A percentile compares a stretch with the other conserved stretches of the same genome.
These are phyloP conservation scores for Glonium stellatum DNA, from an alignment of 495 filamentous ascomycete species.

Conservation along the genomic window DNA sequence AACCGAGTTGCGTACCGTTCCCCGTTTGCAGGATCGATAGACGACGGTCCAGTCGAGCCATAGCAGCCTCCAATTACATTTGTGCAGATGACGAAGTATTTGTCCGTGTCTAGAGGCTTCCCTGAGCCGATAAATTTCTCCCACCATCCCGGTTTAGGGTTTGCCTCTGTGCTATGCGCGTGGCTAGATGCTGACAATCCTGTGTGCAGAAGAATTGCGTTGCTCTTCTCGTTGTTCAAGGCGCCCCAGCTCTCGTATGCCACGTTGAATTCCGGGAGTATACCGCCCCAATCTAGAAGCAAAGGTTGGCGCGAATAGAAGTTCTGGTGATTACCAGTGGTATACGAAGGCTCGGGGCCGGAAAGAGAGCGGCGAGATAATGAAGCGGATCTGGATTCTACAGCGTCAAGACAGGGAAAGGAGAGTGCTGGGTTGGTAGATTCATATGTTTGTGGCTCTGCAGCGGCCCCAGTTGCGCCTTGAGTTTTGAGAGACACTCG, in stretches of 20 bases:
- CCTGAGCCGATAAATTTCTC: conserved; percentile 97
- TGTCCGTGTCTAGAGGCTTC: conserved; percentile 76
- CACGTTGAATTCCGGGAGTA: conserved; percentile 75
- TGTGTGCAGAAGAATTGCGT: conserved; percentile 88
- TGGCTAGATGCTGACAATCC: conserved; percentile 94
- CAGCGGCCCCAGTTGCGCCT: conserved; percentile 1
- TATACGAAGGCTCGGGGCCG: conserved; percentile 92
- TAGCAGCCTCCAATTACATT: conserved; percentile 97
- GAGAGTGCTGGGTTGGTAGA: conserved; percentile 84
- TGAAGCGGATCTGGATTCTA: conserved; percentile 75
- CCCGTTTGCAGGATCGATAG: conserved; percentile 81
- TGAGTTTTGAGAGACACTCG: conserved; percentile 20
- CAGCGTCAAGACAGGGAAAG: conserved; percentile 91
- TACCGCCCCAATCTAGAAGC: conserved; percentile 87
- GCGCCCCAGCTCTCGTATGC: conserved; percentile 93
- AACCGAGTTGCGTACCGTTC: conserved; percentile 90
- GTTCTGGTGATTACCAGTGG: conserved; percentile 67
- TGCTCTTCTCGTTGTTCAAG: conserved; percentile 74
- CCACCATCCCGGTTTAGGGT: conserved; percentile 94
- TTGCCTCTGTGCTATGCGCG: conserved; percentile 78
- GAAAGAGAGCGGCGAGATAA: conserved; percentile 64
- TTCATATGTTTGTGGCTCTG: conserved; percentile 22
- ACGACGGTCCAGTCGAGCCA: conserved; percentile 86
- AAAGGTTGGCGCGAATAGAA: conserved; percentile 70
- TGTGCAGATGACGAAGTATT: conserved; percentile 90